Evolutionary conservation across 257 asterid species (phyloP), one percentile per base, ranked within the genome.

Genomic region (Solanum chilense): DNA sequence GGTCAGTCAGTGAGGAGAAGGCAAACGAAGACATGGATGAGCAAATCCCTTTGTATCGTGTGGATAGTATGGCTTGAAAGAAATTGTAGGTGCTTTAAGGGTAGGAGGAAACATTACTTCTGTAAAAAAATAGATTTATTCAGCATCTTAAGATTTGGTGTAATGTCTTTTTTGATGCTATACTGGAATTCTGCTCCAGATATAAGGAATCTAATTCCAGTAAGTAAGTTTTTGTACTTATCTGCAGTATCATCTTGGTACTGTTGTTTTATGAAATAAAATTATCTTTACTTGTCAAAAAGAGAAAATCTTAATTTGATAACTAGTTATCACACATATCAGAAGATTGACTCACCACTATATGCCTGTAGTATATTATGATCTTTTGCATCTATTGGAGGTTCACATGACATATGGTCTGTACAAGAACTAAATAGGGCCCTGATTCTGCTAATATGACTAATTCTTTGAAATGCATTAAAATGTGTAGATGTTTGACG

Each of bases 401-500:
- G 84, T 77, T 77, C 62, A 77, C 58, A 44, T 44, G 84, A 11
- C 62, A 25, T 25, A 44, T 12, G 3, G 41, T 45, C 58, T 75
- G 39, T 27, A 25, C 33, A 47, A 78, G 45, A 13, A 78, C 66
- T 27, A 78, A 33, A 45, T 27, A 78, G 62, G 25, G 39, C 47
- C 41, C 58, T 64, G 11, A 62, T 52, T 37, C 39, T 37, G 39
- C 39, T 5, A 0, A 37, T 37, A 6, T 37, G 44, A 86, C 42
- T 71, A 41, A 52, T 16, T 7, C 29, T 82, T 83, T 44, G 86
- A 84, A 7, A 35, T 66, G 39, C 82, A 74, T 90, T 88, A 58
- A 87, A 84, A 81, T 27, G 31, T 84, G 87, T 92, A 94, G 95
- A 88, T 90, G 93, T 88, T 66, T 87, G 88, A 91, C 58, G 23